These are phyloP conservation scores for Drechslerella coelobrocha DNA, from an alignment of 2,329 filamentous ascomycete genomes.

Conservation along the genomic window DNA sequence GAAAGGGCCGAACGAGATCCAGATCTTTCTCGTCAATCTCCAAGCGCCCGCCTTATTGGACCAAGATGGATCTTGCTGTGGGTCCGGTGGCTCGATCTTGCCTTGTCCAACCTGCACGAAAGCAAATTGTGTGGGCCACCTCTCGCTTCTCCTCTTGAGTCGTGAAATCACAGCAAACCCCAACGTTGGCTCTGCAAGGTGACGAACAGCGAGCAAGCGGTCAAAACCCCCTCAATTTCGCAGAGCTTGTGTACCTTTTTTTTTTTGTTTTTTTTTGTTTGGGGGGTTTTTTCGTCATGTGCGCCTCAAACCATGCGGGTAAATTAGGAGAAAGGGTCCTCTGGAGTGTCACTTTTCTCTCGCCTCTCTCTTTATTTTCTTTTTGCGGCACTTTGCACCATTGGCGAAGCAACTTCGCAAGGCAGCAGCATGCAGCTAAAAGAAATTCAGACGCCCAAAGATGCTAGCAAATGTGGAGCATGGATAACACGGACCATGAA, in stretches of 20 bases:
- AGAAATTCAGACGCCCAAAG: background rate
- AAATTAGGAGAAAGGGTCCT: conserved; percentile 41
- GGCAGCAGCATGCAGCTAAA: conserved; percentile 1
- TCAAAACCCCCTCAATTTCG: conserved; percentile 25
- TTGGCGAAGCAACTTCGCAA: background rate
- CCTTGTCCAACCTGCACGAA: conserved; percentile 51
- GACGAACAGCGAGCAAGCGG: background rate
- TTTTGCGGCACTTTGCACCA: background rate
- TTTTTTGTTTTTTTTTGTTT: too few relatives aligned
- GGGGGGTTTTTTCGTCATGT: conserved; percentile 49
- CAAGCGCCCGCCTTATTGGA: conserved; percentile 45
- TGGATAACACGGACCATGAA: background rate
- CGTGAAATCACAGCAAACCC: conserved; percentile 15
- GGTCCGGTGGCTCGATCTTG: conserved; percentile 46
- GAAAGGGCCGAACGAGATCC: conserved; percentile 50
- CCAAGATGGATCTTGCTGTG: conserved; percentile 23
- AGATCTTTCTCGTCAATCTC: conserved; percentile 52
- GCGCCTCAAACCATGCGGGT: conserved; percentile 40
- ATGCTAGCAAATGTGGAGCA: background rate
- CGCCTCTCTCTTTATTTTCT: conserved; percentile 22
- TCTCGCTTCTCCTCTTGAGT: conserved; percentile 46
- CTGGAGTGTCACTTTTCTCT: conserved; percentile 6
- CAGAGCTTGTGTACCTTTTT: conserved; percentile 14
- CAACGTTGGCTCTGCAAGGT: conserved; percentile 16
- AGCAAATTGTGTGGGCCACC: conserved; percentile 47